A percentile compares a stretch with the other conserved stretches of the same genome.
phyloP scores from a whole-genome alignment of 208 protist genomes.

The Wallacemonas rigidus region DNA sequence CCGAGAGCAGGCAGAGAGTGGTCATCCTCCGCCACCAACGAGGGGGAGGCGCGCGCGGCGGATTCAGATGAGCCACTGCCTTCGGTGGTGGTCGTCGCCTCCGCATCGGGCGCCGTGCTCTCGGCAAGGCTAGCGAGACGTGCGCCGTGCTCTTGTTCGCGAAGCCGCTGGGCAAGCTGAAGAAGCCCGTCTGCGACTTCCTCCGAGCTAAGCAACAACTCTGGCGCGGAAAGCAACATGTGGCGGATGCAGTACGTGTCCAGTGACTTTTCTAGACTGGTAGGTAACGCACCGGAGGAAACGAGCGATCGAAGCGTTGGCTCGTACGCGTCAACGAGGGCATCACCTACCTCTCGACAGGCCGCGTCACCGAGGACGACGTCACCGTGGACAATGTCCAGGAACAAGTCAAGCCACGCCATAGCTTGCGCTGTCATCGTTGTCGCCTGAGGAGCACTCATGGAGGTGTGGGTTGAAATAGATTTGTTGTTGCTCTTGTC shows the following conservation, averaged over 20 bases:
- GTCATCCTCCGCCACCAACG: too few relatives aligned
- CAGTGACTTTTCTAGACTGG: constrained; percentile 40
- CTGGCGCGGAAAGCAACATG: constrained; percentile 37
- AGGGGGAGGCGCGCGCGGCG: neutral
- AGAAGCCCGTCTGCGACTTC: constrained; percentile 28
- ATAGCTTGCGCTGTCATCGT: neutral
- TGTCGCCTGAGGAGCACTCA: neutral
- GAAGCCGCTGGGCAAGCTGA: constrained; percentile 37
- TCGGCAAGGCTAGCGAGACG: neutral
- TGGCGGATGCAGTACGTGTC: constrained; percentile 61
- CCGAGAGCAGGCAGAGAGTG: neutral
- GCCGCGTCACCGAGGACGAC: constrained; percentile 43
- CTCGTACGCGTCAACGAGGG: constrained; percentile 43
- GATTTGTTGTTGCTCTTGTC: neutral
- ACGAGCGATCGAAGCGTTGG: constrained; percentile 33
- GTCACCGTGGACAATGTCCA: constrained; percentile 70
- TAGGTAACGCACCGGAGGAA: constrained; percentile 25
- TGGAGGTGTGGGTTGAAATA: neutral
- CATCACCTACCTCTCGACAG: constrained; percentile 42
- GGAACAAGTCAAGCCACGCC: constrained; percentile 47
- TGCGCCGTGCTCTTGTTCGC: neutral
- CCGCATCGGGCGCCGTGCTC: neutral
- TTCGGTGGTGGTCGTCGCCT: too few relatives aligned
- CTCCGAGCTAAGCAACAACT: constrained; percentile 40
- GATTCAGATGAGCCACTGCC: neutral